Percentiles rank a stretch among this genome's conserved stretches.
Conservation (phyloP, 352 stramenopile species). For the Pythium apleroticum region DNA sequence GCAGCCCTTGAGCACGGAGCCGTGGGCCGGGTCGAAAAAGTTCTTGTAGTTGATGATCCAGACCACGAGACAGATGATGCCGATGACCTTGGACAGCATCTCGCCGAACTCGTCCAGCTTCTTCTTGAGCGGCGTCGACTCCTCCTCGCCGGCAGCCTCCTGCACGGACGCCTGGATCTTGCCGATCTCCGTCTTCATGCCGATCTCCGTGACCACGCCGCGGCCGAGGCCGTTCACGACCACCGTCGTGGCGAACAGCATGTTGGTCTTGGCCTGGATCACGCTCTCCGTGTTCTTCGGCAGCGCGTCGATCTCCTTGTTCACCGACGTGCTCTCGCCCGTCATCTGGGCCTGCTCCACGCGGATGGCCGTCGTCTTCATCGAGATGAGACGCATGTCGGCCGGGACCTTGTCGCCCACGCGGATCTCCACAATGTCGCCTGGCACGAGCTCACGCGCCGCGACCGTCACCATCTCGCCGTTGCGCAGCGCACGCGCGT, state of each 20-base stretch:
- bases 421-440: constrained; percentile 95
- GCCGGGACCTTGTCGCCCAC: constrained; percentile 98
- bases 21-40: constrained; percentile 91
- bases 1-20: constrained; percentile 92
- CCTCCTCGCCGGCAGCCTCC: constrained; percentile 91
- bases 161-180: constrained; percentile 95
- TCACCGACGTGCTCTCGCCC: constrained; percentile 93
- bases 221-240: constrained; percentile 94
- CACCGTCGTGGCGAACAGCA: constrained; percentile 98
- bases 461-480: constrained; percentile 84
- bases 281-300: constrained; percentile 66
- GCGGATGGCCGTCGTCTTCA: constrained; percentile 94
- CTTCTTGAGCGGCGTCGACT: constrained; percentile 96
- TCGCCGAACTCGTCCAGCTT: constrained; percentile 99
- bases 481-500: constrained; percentile 86
- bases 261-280: constrained; percentile 94
- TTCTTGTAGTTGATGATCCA: constrained; percentile 98
- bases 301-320: constrained; percentile 88
- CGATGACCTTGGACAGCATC: constrained; percentile 96
- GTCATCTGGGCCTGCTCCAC: constrained; percentile 97
- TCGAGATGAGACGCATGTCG: constrained; percentile 93
- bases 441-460: constrained; percentile 93
- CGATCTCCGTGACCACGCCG: constrained; percentile 94
- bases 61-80: constrained; percentile 96
- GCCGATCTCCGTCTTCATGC: constrained; percentile 98